Evolutionary conservation across 345 rosid genomes (phyloP), one percentile per base, ranked within the genome.

Genomic region (Populus deltoides): DNA sequence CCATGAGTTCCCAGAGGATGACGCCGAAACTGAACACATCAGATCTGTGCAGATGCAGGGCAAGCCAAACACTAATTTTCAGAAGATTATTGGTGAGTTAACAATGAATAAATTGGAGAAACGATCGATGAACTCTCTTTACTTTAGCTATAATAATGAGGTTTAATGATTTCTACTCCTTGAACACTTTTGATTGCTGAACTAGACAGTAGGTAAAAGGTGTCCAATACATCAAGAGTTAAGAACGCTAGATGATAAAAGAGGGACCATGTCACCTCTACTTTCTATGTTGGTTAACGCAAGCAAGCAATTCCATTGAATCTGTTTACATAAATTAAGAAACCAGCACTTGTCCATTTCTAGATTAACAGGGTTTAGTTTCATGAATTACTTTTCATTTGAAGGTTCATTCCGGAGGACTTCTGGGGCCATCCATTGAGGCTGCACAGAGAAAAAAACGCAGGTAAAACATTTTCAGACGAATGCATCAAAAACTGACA

Each of bases 351-450:
- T 53, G 59, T 41, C 45, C 35, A 47, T 27, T 47, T 47, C 25
- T 20, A 22, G 24, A 25, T 4, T 13, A 13, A 73, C 53, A 69
- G 39, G 70, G 36, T n/a, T 49, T 31, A 36, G 79, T 75, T 63
- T 73, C 24, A 13, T 27, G 75, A 27, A 70, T 72, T 89, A 92
- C 98, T 92, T 92, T 77, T 95, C 99, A 84, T 93, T 88, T 7
- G 94, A 93, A 75, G 98, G 97, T 72, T 95, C 99, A 51, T 86
- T 89, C 25, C 97, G 83, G 1, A 95, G 93, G 83, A 91, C 93
- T 90, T 95, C 99, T 47, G 97, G 99, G 12, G 98, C 95, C 99
- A 95, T 95, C 98, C 98, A 93, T 36, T 89, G 99, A 12, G 99
- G 97, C 98, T 95, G 92, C 87, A 83, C 70, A 39, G 9, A 72